Evolutionary conservation across 345 rosid genomes (phyloP).

Genomic region (Eucalyptus curtisii): DNA sequence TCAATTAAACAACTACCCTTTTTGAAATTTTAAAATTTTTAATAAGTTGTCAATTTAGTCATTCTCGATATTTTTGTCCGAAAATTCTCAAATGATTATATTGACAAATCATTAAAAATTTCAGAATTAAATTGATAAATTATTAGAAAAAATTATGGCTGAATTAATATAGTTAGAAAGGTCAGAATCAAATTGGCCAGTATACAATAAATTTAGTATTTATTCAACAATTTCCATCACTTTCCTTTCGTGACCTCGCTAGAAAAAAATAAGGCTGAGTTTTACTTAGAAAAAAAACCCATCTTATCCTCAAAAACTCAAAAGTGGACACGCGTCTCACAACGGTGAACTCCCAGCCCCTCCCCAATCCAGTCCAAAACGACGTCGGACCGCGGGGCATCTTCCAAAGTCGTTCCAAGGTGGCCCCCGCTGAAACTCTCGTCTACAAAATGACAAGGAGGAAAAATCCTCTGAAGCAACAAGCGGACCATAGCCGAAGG

Average conservation of each 20-base stretch:
- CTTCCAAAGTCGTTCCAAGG: not conserved
- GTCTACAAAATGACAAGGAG: not conserved
- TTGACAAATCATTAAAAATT: too few species aligned
- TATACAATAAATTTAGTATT: too few species aligned
- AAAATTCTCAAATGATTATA: not conserved
- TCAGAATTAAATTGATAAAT: too few species aligned
- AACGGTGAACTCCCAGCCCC: not conserved
- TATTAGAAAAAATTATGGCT: not conserved
- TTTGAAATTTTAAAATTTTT: too few species aligned
- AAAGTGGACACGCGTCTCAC: not conserved
- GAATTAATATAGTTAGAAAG: not conserved
- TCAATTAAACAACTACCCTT: too few species aligned
- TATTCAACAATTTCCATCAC: not conserved
- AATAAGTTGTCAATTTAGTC: not conserved
- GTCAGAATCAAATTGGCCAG: too few species aligned
- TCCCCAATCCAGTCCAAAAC: not conserved
- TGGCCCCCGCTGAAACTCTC: not conserved
- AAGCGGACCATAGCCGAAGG: not conserved
- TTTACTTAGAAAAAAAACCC: not conserved
- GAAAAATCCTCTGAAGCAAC: not conserved
- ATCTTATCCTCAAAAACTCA: not conserved
- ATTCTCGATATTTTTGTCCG: rapidly evolving
- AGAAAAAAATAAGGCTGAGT: not conserved
- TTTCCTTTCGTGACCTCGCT: not conserved
- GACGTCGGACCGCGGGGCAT: not conserved